These are phyloP conservation scores for Leucocoprinus leucothites DNA, from an alignment of 768 basidiomycete genomes.

Conservation along the genomic window DNA sequence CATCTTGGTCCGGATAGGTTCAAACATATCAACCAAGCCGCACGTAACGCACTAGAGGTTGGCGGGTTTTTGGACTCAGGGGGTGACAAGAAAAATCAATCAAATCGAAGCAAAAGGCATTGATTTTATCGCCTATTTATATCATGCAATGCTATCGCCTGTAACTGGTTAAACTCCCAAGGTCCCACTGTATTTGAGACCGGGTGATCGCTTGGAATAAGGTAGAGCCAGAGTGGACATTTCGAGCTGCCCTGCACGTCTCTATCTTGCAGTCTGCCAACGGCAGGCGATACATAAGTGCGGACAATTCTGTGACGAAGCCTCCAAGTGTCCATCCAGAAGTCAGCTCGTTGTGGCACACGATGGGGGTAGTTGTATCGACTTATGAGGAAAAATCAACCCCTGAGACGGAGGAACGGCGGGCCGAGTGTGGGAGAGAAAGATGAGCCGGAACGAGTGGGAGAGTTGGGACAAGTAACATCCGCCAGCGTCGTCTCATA, in stretches of 20 bases:
- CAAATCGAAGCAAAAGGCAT: conserved; percentile 25
- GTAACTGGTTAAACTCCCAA: too few species aligned
- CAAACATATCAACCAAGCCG: conserved; percentile 95
- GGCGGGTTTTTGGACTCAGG: conserved; percentile 77
- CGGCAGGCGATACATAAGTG: too few species aligned
- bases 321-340: too few species aligned
- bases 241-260: too few species aligned
- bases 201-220: background rate
- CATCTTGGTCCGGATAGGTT: conserved; percentile 87
- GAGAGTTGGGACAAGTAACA: background rate
- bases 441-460: background rate
- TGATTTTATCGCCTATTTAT: conserved; percentile 6
- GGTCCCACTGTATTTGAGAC: background rate
- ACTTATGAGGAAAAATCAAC: background rate
- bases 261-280: too few species aligned
- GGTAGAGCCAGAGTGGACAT: background rate
- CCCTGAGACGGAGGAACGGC: background rate
- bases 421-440: conserved; percentile 2
- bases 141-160: too few species aligned
- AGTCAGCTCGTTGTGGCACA: too few species aligned
- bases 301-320: too few species aligned
- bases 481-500: background rate
- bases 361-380: too few species aligned
- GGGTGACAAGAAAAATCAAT: conserved; percentile 31
- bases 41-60: conserved; percentile 82